These are phyloP conservation scores for Fusarium bulbicola DNA, from an alignment of 2,329 filamentous ascomycete genomes.

Conservation along the genomic window DNA sequence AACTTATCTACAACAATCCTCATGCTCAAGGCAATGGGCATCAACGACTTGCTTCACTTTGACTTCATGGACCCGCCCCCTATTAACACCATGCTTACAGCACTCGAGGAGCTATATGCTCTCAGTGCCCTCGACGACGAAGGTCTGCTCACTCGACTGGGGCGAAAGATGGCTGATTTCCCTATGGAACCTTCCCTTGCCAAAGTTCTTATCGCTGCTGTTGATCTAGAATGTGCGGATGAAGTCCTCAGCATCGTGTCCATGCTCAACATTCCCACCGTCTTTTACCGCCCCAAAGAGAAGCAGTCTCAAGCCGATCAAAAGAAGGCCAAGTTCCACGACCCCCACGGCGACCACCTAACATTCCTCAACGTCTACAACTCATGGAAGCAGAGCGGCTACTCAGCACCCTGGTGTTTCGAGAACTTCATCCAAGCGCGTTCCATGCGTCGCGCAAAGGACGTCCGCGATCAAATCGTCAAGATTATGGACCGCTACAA, in stretches of 20 bases:
- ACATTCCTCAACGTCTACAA: slow-evolving; percentile 98
- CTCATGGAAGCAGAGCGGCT: slow-evolving; percentile 88
- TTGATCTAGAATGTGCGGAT: slow-evolving; percentile 89
- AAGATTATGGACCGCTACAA: slow-evolving; percentile 95
- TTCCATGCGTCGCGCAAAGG: slow-evolving; percentile 86
- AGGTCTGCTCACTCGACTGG: slow-evolving; percentile 88
- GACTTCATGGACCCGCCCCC: slow-evolving; percentile 99
- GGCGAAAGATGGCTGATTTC: slow-evolving; percentile 98
- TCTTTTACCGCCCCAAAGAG: slow-evolving; percentile 97
- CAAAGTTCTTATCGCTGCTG: slow-evolving; percentile 88
- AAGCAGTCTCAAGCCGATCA: slow-evolving; percentile 97
- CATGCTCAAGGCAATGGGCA: slow-evolving; percentile 99
- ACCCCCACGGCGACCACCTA: slow-evolving; percentile 91
- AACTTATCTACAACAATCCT: slow-evolving; percentile 93
- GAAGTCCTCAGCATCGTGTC: slow-evolving; percentile 94
- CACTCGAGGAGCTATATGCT: slow-evolving; percentile 93
- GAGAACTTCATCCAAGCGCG: slow-evolving; percentile 98
- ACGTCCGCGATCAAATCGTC: slow-evolving; percentile 90
- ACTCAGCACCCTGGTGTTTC: slow-evolving; percentile 89
- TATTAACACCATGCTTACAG: slow-evolving; percentile 96
- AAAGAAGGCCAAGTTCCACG: slow-evolving; percentile 97
- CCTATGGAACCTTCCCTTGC: slow-evolving; percentile 95
- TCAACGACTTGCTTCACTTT: slow-evolving; percentile 96
- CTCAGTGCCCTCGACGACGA: slow-evolving; percentile 93
- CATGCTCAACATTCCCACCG: slow-evolving; percentile 86